Evolutionary conservation across 768 basidiomycete species (phyloP).

Genomic region (Amanita rubescens): DNA sequence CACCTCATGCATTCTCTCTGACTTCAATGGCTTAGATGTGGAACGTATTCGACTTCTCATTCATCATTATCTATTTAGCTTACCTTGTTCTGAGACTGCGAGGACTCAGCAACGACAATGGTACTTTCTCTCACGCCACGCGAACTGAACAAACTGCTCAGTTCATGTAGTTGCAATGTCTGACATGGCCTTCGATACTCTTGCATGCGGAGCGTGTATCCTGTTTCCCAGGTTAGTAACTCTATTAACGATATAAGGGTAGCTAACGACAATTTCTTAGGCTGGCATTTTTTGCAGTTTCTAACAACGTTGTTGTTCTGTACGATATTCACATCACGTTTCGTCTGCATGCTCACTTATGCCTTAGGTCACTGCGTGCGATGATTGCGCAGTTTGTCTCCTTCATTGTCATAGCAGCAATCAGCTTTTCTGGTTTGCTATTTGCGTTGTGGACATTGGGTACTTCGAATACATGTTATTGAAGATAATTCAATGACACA

Average conservation of each 20-base stretch:
- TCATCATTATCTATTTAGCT: constrained; percentile 58
- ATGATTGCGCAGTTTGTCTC: constrained; percentile 78
- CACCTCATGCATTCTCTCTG: constrained; percentile 2
- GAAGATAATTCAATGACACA: background rate
- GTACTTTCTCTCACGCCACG: constrained; percentile 27
- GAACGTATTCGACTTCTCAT: constrained; percentile 83
- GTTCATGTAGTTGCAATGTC: constrained; percentile 36
- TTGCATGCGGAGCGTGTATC: constrained; percentile 80
- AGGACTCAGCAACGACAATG: constrained; percentile 48
- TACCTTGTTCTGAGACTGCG: constrained; percentile 61
- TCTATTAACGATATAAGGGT: background rate
- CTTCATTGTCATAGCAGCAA: constrained; percentile 69
- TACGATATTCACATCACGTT: constrained; percentile 25
- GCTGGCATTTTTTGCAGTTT: constrained; percentile 74
- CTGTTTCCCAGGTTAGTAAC: constrained; percentile 64
- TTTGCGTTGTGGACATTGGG: constrained; percentile 45
- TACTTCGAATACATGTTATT: constrained; percentile 12
- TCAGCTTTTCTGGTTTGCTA: constrained; percentile 74
- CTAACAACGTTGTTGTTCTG: constrained; percentile 75
- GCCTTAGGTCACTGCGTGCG: constrained; percentile 60
- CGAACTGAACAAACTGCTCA: background rate
- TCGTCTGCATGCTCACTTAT: background rate
- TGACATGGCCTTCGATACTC: constrained; percentile 69
- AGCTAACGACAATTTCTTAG: constrained; percentile 21
- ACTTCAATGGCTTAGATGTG: constrained; percentile 51